Conservation (phyloP, 176 grass and related monocot species). For the Avena atlantica region DNA sequence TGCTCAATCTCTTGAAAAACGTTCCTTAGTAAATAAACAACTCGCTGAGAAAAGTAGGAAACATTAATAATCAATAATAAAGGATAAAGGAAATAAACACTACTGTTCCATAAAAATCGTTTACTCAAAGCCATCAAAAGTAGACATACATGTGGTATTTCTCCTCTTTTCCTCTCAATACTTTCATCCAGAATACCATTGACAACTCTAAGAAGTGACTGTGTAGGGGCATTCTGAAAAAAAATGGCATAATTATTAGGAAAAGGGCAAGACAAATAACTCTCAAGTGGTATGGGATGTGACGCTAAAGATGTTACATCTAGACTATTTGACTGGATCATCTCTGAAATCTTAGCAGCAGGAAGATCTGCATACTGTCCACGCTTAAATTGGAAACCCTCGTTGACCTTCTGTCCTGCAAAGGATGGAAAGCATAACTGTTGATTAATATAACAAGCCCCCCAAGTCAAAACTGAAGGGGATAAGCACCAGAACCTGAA, state of each 20-base stretch:
- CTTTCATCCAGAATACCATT: constrained; percentile 98
- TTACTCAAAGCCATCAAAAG: constrained; percentile 22
- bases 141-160: constrained; percentile 90
- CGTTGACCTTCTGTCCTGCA: constrained; percentile 74
- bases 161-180: constrained; percentile 97
- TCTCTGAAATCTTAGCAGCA: constrained; percentile 86
- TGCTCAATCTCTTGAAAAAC: constrained; percentile 96
- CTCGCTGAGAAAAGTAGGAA: constrained; percentile 56
- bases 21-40: constrained; percentile 86
- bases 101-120: not conserved
- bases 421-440: constrained; percentile 41
- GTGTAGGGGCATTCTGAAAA: constrained; percentile 90
- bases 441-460: not conserved
- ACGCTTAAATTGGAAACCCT: constrained; percentile 74
- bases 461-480: constrained; percentile 6
- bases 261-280: not conserved
- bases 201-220: constrained; percentile 88
- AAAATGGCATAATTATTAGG: constrained; percentile 46
- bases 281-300: constrained; percentile 17
- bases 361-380: constrained; percentile 81
- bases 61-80: constrained; percentile 42
- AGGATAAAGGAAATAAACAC: constrained; percentile 28
- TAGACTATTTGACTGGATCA: constrained; percentile 90
- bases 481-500: not conserved
- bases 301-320: constrained; percentile 75